Percentiles rank a stretch among this genome's conserved stretches.
These are phyloP conservation scores for Lasiodiplodia sp. DNA, from an alignment of 2,329 filamentous ascomycete genomes.

Conservation along the genomic window DNA sequence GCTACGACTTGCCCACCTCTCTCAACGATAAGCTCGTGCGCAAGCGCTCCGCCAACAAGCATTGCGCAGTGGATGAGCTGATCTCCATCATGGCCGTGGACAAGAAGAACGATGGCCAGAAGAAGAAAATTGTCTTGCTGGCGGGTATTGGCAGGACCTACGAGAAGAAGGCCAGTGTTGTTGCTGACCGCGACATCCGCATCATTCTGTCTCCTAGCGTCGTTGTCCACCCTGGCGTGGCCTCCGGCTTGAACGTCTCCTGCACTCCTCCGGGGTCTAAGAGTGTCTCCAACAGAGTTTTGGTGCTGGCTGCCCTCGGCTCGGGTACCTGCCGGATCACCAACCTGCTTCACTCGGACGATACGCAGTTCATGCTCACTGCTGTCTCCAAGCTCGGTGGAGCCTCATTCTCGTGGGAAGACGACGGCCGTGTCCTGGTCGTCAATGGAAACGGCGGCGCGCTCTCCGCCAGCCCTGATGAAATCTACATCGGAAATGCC, in stretches of 20 bases:
- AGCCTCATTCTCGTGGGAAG: slow-evolving; percentile 91
- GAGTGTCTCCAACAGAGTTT: slow-evolving; percentile 93
- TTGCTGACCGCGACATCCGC: slow-evolving; percentile 84
- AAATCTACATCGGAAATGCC: slow-evolving; percentile 93
- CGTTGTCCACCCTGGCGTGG: slow-evolving; percentile 75
- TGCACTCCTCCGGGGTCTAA: slow-evolving; percentile 95
- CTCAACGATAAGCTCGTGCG: slow-evolving; percentile 83
- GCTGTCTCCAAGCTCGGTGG: slow-evolving; percentile 86
- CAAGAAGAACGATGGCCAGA: slow-evolving; percentile 95
- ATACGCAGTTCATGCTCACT: slow-evolving; percentile 96
- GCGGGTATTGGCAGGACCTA: slow-evolving; percentile 88
- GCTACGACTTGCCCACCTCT: slow-evolving; percentile 87
- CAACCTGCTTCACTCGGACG: slow-evolving; percentile 94
- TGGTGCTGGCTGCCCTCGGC: slow-evolving; percentile 91
- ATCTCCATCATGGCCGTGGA: slow-evolving; percentile 96
- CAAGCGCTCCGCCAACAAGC: slow-evolving; percentile 83
- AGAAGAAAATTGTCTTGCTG: slow-evolving; percentile 95
- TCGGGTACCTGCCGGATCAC: slow-evolving; percentile 85
- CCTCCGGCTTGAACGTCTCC: slow-evolving; percentile 69
- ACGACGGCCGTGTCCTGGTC: slow-evolving; percentile 88
- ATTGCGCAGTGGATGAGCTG: slow-evolving; percentile 84
- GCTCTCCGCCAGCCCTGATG: slow-evolving; percentile 75
- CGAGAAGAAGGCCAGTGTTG: slow-evolving; percentile 86
- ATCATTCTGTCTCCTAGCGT: slow-evolving; percentile 83
- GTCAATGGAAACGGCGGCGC: slow-evolving; percentile 91